These are phyloP conservation scores for Hygrocybe coccinea DNA, from an alignment of 768 basidiomycete species.

Conservation along the genomic window DNA sequence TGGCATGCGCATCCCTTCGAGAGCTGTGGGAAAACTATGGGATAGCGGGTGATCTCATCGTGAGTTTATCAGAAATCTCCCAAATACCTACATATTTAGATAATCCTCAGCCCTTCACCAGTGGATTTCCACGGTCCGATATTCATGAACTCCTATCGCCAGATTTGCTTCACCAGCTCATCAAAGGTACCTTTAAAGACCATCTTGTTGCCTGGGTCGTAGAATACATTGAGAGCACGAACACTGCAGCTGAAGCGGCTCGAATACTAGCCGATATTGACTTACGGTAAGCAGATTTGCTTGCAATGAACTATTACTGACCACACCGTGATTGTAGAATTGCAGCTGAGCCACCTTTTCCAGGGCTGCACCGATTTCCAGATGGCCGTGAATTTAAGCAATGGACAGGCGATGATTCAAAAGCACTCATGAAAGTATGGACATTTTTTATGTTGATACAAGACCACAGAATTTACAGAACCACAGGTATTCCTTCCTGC, in stretches of 20 bases:
- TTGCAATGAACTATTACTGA: too few species aligned
- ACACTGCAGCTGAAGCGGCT: conserved; percentile 14
- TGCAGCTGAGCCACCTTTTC: conserved; percentile 7
- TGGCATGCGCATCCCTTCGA: conserved; percentile 14
- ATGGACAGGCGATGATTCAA: conserved; percentile 13
- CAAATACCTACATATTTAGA: not conserved
- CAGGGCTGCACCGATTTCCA: conserved; percentile 6
- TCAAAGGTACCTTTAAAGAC: conserved; percentile 37
- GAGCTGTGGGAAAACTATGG: conserved; percentile 32
- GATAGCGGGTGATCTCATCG: conserved; percentile 28
- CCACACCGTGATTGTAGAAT: conserved; percentile 4
- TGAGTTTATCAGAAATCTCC: conserved; percentile 8
- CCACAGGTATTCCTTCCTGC: conserved; percentile 21
- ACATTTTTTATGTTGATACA: not conserved
- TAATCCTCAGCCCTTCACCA: conserved; percentile 2
- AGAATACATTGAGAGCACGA: conserved; percentile 19
- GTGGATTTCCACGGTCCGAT: conserved; percentile 29
- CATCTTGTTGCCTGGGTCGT: conserved; percentile 34
- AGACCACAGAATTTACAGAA: not conserved
- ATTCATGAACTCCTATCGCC: conserved; percentile 31
- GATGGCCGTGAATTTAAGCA: conserved; percentile 10
- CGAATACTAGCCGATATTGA: conserved; percentile 31
- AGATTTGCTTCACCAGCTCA: conserved; percentile 34
- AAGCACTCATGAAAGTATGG: conserved; percentile 12
- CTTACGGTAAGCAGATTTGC: not conserved